Conservation (phyloP, 768 basidiomycete species). For the Lyophyllum atratum region DNA sequence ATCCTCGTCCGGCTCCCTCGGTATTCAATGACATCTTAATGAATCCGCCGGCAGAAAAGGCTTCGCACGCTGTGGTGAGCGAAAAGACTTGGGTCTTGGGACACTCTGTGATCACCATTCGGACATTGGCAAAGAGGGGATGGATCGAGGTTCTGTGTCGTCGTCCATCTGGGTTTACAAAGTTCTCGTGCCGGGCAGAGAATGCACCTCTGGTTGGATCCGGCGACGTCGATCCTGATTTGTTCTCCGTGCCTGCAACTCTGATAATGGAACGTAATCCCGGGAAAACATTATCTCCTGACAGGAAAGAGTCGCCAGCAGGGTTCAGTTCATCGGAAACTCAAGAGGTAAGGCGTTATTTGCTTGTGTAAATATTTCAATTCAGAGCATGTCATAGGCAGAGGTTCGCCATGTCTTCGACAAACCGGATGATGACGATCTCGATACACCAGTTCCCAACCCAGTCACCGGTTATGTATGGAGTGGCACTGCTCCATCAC, state of each 20-base stretch:
- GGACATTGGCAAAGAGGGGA: slow-evolving; percentile 67
- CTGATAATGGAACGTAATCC: slow-evolving; percentile 68
- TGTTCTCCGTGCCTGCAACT: slow-evolving; percentile 69
- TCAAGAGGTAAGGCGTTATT: slow-evolving; percentile 13
- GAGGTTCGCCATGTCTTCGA: slow-evolving; percentile 28
- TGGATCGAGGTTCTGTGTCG: slow-evolving; percentile 89
- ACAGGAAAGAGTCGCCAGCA: slow-evolving; percentile 23
- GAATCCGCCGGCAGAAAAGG: slow-evolving; percentile 43
- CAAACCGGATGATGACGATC: slow-evolving; percentile 16
- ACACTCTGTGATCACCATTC: slow-evolving; percentile 82
- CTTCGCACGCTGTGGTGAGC: slow-evolving; percentile 40
- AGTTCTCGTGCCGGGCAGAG: slow-evolving; percentile 82
- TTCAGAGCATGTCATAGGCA: slow-evolving; percentile 19
- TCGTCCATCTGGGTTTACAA: slow-evolving; percentile 86
- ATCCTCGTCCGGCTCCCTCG: slow-evolving; percentile 84
- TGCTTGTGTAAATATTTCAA: too few relatives aligned
- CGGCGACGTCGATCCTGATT: slow-evolving; percentile 83
- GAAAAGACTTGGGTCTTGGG: slow-evolving; percentile 89
- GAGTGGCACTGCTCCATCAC: slow-evolving; percentile 84
- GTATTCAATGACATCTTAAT: slow-evolving; percentile 79
- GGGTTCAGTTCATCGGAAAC: slow-evolving; percentile 16
- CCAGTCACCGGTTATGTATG: slow-evolving; percentile 87
- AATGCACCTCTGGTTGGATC: slow-evolving; percentile 85
- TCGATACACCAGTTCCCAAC: slow-evolving; percentile 51
- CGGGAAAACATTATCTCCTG: slow-evolving; percentile 30